phyloP scores from a whole-genome alignment of 2,329 filamentous ascomycete genomes.

The Nigrospora oryzae region DNA sequence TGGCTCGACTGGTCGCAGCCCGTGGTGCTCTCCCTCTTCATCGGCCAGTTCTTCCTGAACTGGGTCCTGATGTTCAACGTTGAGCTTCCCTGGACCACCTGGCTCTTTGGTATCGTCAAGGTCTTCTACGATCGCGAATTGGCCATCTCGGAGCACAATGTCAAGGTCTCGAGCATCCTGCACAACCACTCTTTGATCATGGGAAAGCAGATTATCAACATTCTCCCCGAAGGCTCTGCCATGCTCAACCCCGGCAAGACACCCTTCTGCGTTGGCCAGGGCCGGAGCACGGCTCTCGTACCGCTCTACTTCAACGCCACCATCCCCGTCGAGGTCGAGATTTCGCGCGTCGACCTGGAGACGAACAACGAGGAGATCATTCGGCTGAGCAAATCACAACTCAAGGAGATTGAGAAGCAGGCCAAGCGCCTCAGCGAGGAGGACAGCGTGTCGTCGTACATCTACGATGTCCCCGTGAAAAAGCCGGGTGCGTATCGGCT shows the following conservation, averaged over 20 bases:
- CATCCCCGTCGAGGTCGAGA: constrained; percentile 76
- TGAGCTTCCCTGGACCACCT: constrained; percentile 66
- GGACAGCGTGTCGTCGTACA: constrained; percentile 49
- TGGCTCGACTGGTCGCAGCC: constrained; percentile 89
- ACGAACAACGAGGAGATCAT: constrained; percentile 74
- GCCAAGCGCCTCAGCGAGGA: constrained; percentile 59
- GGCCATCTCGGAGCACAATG: constrained; percentile 85
- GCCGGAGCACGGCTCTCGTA: constrained; percentile 53
- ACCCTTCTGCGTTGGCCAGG: constrained; percentile 72
- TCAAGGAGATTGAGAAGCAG: constrained; percentile 65
- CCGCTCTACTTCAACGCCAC: constrained; percentile 94
- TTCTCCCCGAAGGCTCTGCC: constrained; percentile 90
- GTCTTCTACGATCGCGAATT: constrained; percentile 87
- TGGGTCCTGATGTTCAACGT: constrained; percentile 91
- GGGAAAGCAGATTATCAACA: constrained; percentile 95
- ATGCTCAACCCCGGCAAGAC: constrained; percentile 73
- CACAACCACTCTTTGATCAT: constrained; percentile 91
- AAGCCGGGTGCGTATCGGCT: constrained; percentile 84
- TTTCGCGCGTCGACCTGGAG: constrained; percentile 80
- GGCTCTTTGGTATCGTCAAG: constrained; percentile 65
- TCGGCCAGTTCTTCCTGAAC: constrained; percentile 64
- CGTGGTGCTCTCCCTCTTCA: constrained; percentile 62
- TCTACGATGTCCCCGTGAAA: constrained; percentile 67
- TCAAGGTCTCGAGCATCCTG: constrained; percentile 79
- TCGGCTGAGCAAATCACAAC: constrained; percentile 62